These are phyloP conservation scores for Sphagnum magellanicum DNA, from an alignment of 228 moss, liverwort and hornwort genomes.

Conservation along the genomic window DNA sequence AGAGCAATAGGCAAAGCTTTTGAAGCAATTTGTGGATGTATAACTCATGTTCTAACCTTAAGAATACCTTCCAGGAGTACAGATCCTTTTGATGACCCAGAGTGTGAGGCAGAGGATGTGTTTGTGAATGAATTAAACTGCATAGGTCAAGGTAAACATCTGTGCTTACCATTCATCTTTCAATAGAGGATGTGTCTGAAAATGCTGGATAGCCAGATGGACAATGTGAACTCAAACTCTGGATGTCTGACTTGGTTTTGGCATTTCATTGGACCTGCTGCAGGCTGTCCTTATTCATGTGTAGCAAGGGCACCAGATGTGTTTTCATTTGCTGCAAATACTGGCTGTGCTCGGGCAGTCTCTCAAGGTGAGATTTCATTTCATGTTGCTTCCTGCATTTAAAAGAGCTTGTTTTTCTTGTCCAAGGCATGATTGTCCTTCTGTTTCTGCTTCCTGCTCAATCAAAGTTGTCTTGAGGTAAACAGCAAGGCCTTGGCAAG, in stretches of 20 bases:
- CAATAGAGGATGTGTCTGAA: not conserved
- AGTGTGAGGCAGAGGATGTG: constrained; percentile 84
- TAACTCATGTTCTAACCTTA: not conserved
- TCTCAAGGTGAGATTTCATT: constrained; percentile 32
- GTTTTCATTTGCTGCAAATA: constrained; percentile 75
- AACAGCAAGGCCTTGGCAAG: not conserved
- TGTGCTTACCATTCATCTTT: not conserved
- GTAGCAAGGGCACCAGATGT: constrained; percentile 72
- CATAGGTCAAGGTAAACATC: constrained; percentile 70
- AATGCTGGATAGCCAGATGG: not conserved
- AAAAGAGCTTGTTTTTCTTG: not conserved
- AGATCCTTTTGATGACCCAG: constrained; percentile 85
- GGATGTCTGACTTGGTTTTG: not conserved
- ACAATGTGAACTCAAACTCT: not conserved
- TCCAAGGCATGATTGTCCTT: no score
- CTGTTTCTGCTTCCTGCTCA: no score
- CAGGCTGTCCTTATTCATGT: constrained; percentile 90
- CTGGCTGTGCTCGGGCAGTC: constrained; percentile 75
- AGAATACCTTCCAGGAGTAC: constrained; percentile 32
- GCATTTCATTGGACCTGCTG: not conserved
- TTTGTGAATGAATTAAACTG: constrained; percentile 94
- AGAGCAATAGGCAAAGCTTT: not conserved
- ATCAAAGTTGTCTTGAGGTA: no score
- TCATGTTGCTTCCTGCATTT: not conserved
- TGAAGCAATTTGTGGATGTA: not conserved